Base-by-base conservation (phyloP, 1,284 basidiomycete genomes). In the Bjerkandera adusta region DNA sequence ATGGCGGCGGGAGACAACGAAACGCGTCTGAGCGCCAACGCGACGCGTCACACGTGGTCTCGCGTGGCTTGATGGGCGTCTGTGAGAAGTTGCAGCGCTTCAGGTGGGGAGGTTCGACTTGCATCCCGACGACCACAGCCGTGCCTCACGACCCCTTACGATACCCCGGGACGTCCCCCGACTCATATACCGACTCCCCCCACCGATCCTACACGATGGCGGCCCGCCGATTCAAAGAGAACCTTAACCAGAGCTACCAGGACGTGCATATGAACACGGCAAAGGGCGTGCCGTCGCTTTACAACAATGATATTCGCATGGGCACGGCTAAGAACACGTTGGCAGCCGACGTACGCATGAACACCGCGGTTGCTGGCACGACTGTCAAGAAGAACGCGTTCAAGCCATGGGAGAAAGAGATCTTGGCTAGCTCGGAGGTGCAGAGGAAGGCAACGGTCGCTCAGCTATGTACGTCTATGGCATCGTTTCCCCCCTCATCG, bases 401-500 rank as follows among this genome's bases (percentile, higher is more conserved):
- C 46, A 77, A 85, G 63, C 67, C 83, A 45, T 96, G 90, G 90
- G 94, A 96, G 71, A 79, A 78, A 50, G 86, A 92, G 58, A 71
- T 95, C 27, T 62, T 96, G 36, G 84, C 89, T 25, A 91, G 81
- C 51, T 65, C 84, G 12, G 95, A 97, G 65, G 86, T 97, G 46
- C 90, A 83, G 64, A 80, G 94, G 45, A 97, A 97, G 67, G 89
- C 94, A 2, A 97, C 94, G 4, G 92, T 97, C 10, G 93, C 93
- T 20, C 95, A 97, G 62, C 81, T 97, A 36, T 97, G 93, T 95
- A 62, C 62, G 85, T 72, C 8, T 16, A 13, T 16, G 13, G 41
- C 6, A n/a, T n/a, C n/a, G n/a, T n/a, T n/a, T n/a, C n/a, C n/a
- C n/a, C n/a, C n/a, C n/a, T n/a, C n/a, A n/a, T n/a, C n/a, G n/a